Evolutionary conservation across 805 yeast species (phyloP), one percentile per base, ranked within the genome.

Genomic region (Saccharomyces paradoxus): DNA sequence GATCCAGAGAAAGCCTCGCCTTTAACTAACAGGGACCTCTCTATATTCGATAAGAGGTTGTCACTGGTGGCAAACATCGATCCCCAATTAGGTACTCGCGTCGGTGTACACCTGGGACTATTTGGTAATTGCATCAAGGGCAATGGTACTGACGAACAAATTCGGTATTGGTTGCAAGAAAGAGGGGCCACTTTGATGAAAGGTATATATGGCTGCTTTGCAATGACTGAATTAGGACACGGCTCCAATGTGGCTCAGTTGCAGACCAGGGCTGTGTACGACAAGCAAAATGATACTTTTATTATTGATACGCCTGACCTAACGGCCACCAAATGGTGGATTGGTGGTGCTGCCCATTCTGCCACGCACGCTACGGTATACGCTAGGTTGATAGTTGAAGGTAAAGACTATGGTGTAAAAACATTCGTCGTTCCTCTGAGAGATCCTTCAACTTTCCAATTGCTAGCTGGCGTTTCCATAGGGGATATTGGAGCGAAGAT

Each of bases 291-390:
- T 29, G 88, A 89, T 63, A 82, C 83, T 58, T 87, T 91, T 66
- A 68, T 79, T 53, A 82, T 91, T 64, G 80, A 88, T 67, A 91
- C 97, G 12, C 97, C 97, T 1, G 87, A 90, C 66, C 70, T 87
- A 53, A 91, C 95, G 41, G 97, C 97, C 48, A 90, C 97, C 27
- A 91, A 91, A 70, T 91, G 97, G 97, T 91, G 97, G 97, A 91
- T 91, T 64, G 97, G 97, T 50, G 97, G 97, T 63, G 97, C 97
- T 46, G 97, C 97, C 10, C 95, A 89, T 71, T 84, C 96, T 22
- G 89, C 97, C 5, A 89, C 91, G 29, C 97, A 91, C 73, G 77
- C 89, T 26, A 82, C 84, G n/a, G 86, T 82, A 27, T 91, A 84
- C 69, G 97, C 97, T 4, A 78, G 97, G 57, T 77, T 91, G 58